phyloP scores from a whole-genome alignment of 2,329 filamentous ascomycete genomes.

The Daldinia sp. region DNA sequence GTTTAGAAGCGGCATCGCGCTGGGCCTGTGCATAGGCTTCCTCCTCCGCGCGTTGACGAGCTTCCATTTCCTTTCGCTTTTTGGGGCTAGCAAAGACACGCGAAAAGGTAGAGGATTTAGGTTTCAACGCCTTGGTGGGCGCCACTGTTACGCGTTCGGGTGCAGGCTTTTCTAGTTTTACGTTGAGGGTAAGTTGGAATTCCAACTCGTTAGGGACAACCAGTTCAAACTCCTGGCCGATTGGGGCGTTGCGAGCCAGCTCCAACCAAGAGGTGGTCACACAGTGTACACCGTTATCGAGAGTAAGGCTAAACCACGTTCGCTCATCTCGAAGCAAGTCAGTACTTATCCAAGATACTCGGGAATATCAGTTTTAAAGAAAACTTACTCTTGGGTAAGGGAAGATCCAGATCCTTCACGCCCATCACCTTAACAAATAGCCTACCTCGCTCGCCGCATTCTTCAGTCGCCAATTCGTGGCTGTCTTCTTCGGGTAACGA shows the following conservation, averaged over 20 bases:
- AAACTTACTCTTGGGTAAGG: slow-evolving; percentile 85
- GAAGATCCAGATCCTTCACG: slow-evolving; percentile 93
- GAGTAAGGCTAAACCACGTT: slow-evolving; percentile 91
- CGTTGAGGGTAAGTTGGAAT: slow-evolving; percentile 96
- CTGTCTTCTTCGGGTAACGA: slow-evolving; percentile 75
- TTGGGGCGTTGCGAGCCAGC: slow-evolving; percentile 87
- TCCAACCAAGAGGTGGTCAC: slow-evolving; percentile 97
- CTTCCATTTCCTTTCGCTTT: slow-evolving; percentile 94
- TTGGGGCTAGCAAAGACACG: slow-evolving; percentile 93
- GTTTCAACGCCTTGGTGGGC: slow-evolving; percentile 69
- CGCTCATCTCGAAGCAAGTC: slow-evolving; percentile 71
- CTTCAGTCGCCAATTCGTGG: slow-evolving; percentile 68
- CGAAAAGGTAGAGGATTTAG: slow-evolving; percentile 89
- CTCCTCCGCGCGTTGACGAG: slow-evolving; percentile 82
- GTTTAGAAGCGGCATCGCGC: slow-evolving; percentile 70
- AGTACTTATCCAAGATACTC: slow-evolving; percentile 13
- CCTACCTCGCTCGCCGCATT: slow-evolving; percentile 85
- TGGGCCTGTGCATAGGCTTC: slow-evolving; percentile 73
- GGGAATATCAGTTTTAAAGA: neutral
- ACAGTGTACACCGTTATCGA: slow-evolving; percentile 98
- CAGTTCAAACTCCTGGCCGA: slow-evolving; percentile 97
- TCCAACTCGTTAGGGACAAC: slow-evolving; percentile 98
- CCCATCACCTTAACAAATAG: slow-evolving; percentile 99
- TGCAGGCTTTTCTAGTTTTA: slow-evolving; percentile 86
- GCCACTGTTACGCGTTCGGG: slow-evolving; percentile 62